Evolutionary conservation across 78 protist genomes (phyloP), one percentile per base, ranked within the genome.

Genomic region (Dictyostelium purpureum): DNA sequence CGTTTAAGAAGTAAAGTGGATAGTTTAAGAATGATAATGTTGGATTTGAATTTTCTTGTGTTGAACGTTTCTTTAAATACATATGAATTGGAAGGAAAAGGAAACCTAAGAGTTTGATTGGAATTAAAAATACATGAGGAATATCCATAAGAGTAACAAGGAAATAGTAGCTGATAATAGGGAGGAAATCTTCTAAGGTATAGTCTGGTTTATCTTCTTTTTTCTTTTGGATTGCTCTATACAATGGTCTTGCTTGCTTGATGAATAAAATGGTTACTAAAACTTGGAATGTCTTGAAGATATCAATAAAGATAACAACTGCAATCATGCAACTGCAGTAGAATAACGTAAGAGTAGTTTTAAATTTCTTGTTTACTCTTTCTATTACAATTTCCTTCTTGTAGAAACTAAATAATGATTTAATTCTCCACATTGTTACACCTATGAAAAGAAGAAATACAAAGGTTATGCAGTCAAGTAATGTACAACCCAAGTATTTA

Each of bases 121-220:
- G 94, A 1, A 54, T 40, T 21, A 88, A 63, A 11, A 76, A 66
- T 6, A 76, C 9, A 35, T 88, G 94, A 11, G 94, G 94, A 33
- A 88, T 12, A 47, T 88, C 89, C 4, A 33, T n/a, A 1, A 88
- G 24, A 28, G 94, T 61, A 18, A 76, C 85, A 4, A 76, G 2
- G 51, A 76, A 71, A 42, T 76, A 78, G 26, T 75, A 76, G 24
- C 37, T 26, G 0, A 71, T 28, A 9, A n/a, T 18, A 16, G 49
- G 38, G 0, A 42, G 42, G 11, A 75, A 9, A 21, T 85, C 75
- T 0, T 31, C 51, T 2, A 73, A 16, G 33, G 18, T 52, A 42
- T 73, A 85, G 1, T 52, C 73, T 12, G n/a, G 26, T 10, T 26
- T 35, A 16, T 69, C 76, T 7, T 4, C 6, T 28, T 6, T 56